Evolutionary conservation across 805 yeast genomes (phyloP).

Genomic region (Candida dajiaensis): DNA sequence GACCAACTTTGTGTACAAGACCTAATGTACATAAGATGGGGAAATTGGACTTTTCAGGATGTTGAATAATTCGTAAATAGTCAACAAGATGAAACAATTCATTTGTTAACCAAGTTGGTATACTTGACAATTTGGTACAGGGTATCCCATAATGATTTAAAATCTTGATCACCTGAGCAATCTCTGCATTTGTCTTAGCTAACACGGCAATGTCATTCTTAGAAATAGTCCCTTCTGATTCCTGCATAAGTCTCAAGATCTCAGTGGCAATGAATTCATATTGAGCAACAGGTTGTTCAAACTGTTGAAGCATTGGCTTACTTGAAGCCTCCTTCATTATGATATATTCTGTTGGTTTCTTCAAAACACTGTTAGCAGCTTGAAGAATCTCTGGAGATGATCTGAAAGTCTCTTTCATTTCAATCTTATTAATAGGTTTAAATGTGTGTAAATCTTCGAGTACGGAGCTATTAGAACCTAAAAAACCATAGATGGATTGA

Average conservation of each 20-base stretch:
- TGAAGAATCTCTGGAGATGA: constrained; percentile 51
- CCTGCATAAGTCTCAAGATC: constrained; percentile 33
- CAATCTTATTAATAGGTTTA: constrained; percentile 19
- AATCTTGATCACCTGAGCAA: constrained; percentile 32
- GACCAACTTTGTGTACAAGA: constrained; percentile 19
- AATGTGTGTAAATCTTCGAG: constrained; percentile 21
- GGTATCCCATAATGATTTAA: constrained; percentile 38
- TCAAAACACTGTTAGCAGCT: constrained; percentile 29
- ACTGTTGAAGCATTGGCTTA: neutral
- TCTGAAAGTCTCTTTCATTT: constrained; percentile 50
- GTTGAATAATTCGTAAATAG: constrained; percentile 36
- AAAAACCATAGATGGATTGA: constrained; percentile 64
- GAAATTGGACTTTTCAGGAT: constrained; percentile 25
- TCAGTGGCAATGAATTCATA: constrained; percentile 39
- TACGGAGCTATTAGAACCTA: constrained; percentile 43
- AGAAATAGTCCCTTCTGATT: constrained; percentile 36
- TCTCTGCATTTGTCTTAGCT: constrained; percentile 45
- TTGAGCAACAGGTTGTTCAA: constrained; percentile 30
- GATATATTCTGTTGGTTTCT: neutral
- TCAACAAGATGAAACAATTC: constrained; percentile 39
- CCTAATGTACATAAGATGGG: constrained; percentile 23
- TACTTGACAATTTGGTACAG: constrained; percentile 36
- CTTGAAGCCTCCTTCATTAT: constrained; percentile 1
- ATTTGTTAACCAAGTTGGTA: constrained; percentile 47
- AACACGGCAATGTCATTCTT: constrained; percentile 48